A percentile compares a stretch with the other conserved stretches of the same genome.
phyloP scores from a whole-genome alignment of 1,284 basidiomycete species.

The Takashimella koratensis region DNA sequence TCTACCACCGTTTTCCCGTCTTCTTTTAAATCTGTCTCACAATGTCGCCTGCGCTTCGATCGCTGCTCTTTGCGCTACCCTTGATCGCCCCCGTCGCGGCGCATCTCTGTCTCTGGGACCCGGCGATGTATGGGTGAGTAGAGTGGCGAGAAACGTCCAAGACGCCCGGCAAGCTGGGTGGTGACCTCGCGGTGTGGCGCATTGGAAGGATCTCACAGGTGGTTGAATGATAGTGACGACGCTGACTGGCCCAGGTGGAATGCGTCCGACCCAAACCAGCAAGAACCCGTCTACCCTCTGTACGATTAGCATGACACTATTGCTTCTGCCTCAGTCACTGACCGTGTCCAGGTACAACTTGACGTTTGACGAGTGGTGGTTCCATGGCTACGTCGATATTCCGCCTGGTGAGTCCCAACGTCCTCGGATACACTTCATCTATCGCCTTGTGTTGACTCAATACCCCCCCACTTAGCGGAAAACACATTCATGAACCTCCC shows the following conservation, averaged over 20 bases:
- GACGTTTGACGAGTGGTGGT: slow-evolving; percentile 66
- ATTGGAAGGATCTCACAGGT: no score
- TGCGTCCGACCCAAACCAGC: slow-evolving; percentile 33
- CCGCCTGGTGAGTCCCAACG: slow-evolving; percentile 23
- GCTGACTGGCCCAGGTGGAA: slow-evolving; percentile 37
- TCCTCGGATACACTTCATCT: background rate
- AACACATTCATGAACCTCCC: slow-evolving; percentile 40
- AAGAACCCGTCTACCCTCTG: slow-evolving; percentile 53
- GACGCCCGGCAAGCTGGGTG: no score
- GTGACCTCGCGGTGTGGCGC: no score
- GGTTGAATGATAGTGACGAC: no score
- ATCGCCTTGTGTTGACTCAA: background rate
- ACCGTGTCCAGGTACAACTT: slow-evolving; percentile 41
- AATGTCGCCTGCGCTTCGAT: background rate
- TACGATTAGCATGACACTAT: slow-evolving; percentile 6
- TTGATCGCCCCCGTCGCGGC: slow-evolving; percentile 15
- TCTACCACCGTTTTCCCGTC: no score
- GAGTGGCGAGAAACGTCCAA: no score
- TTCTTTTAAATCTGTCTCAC: no score
- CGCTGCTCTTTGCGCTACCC: slow-evolving; percentile 1
- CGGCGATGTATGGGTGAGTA: slow-evolving; percentile 41
- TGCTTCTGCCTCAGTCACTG: slow-evolving; percentile 56
- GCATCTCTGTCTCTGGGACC: slow-evolving; percentile 42
- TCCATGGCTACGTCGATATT: slow-evolving; percentile 48
- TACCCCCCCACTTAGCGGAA: slow-evolving; percentile 4